phyloP scores from a whole-genome alignment of 148 eudicot genomes.

The Arbutus unedo region DNA sequence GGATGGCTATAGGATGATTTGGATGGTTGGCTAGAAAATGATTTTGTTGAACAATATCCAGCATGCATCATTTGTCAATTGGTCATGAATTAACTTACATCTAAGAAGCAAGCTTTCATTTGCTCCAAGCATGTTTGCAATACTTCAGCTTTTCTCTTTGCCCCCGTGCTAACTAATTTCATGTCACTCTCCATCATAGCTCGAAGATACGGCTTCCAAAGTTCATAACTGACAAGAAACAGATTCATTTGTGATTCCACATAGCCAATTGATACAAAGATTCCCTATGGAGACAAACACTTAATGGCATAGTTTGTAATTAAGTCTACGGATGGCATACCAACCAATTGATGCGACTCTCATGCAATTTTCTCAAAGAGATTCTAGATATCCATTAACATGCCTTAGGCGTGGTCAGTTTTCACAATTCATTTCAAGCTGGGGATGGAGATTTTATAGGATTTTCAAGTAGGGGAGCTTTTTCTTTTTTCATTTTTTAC shows the following conservation, averaged over 20 bases:
- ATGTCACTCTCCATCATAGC: conserved; percentile 90
- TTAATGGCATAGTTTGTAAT: neutral
- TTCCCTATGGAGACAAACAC: neutral
- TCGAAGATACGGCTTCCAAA: conserved; percentile 96
- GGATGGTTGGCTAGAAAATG: neutral
- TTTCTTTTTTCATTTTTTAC: too few species aligned
- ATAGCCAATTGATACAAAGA: neutral
- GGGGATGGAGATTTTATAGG: too few species aligned
- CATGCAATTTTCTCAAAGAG: too few species aligned
- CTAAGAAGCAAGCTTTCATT: conserved; percentile 84
- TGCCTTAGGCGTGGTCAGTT: too few species aligned
- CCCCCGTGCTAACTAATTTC: conserved; percentile 81
- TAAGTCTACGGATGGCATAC: too few species aligned
- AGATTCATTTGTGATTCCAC: neutral
- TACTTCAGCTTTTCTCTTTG: conserved; percentile 69
- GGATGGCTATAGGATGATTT: neutral
- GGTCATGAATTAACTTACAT: conserved; percentile 47
- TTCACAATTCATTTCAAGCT: too few species aligned
- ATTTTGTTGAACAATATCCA: neutral
- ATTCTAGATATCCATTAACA: too few species aligned
- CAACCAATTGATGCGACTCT: too few species aligned
- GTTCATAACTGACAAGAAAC: conserved; percentile 56
- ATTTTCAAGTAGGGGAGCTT: too few species aligned
- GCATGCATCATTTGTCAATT: neutral
- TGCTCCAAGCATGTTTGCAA: conserved; percentile 71